Evolutionary conservation across 495 filamentous ascomycete genomes (phyloP), one percentile per base, ranked within the genome.

Genomic region (Aspergillus asperescens): DNA sequence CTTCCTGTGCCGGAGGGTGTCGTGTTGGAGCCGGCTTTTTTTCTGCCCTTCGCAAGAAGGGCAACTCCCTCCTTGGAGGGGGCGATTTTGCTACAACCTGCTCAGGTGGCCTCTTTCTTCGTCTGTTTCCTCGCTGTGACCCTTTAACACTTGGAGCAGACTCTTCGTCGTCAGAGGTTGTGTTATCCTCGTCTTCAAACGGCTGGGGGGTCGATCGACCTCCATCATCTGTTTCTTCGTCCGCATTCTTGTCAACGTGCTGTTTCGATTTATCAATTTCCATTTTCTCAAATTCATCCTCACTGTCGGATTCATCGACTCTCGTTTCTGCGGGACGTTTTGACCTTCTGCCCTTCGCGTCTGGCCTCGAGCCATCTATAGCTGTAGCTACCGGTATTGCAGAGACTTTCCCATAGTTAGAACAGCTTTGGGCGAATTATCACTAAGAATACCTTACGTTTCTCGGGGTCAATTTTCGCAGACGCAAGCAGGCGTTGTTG

Each of bases 401-500:
- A 9, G 60, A 60, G 6, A 67, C 71, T 75, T 35, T n/a, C 20
- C 12, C 5, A 22, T 8, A 4, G 13, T 38, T 52, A 39, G 47
- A 35, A 31, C 9, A 6, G 8, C 13, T 34, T 10, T 2, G 7
- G n/a, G 3, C 7, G 19, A 16, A 15, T 19, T 15, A 22, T 23
- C 2, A 22, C 16, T 29, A 28, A 19, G 5, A 19, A 4, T n/a
- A n/a, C 22, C 59, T 51, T 64, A 70, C 72, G 63, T 61, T 62
- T 74, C 1, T 66, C 60, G 0, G 74, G 65, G 61, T 86, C 80
- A 7, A 80, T 64, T 31, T 77, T 81, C 6, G 81, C 79, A n/a
- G 74, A 72, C 13, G 75, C 78, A 5, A 93, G 64, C 7, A 90
- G 58, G 16, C 84, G 77, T 55, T 89, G 84, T 63, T 93, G 87